Base-by-base conservation (phyloP, 1,284 basidiomycete genomes). In the Ganoderma lucidum region DNA sequence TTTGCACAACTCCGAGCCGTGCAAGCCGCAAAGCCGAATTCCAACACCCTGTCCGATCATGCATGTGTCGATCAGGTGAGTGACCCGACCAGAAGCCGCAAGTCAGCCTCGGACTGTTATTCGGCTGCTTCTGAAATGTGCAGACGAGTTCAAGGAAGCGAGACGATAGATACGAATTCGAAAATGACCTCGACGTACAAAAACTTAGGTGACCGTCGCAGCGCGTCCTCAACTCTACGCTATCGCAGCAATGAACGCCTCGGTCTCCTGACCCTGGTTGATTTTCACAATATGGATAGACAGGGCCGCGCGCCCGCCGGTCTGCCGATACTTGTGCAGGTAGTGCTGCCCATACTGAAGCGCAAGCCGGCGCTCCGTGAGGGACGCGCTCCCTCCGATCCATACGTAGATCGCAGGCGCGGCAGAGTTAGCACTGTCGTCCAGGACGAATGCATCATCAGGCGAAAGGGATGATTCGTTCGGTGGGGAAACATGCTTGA, bases 271-370 rank as follows among this genome's bases (percentile, higher is more conserved):
- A 1, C 86, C 87, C 74, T 89, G 84, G 39, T 80, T 81, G 78
- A 88, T 83, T 77, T 83, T 87, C 65, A 88, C 80, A 23, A 89
- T 81, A 0, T 81, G 81, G 28, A 84, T 79, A 10, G 84, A 82
- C 45, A 79, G 76, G 17, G 77, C 76, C 10, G 75, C 74, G 41
- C 68, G 67, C 66, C 75, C 72, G 6, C 73, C 75, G 6, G 74
- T 69, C n/a, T 70, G 74, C 53, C 69, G 64, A 63, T 83, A 81
- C 44, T 83, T 75, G 67, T 86, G 80, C 61, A 90, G 75, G 75
- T 86, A 90, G 37, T 74, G 77, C 72, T 90, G 88, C 6, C 87
- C 88, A 68, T 89, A 87, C 71, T 87, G 84, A 32, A 87, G 65
- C 2, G 85, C 85, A 32, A 88, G 78, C 10, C 88, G 81, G 30